phyloP scores from a whole-genome alignment of 192 early-diverging fungal species.

The Umbelopsis ramanniana region DNA sequence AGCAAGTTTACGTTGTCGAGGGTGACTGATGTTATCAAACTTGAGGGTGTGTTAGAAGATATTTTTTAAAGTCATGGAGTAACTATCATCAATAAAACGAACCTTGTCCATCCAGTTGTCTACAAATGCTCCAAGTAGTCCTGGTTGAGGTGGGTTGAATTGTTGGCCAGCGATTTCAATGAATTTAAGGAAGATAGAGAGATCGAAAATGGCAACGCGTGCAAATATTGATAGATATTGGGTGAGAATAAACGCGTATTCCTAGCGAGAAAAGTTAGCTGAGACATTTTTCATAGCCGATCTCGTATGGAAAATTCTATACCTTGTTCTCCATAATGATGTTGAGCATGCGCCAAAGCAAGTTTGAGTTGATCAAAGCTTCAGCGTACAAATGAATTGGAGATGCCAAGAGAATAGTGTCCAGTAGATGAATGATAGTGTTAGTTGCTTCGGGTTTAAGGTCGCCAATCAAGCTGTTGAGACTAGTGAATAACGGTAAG shows the following conservation, averaged over 20 bases:
- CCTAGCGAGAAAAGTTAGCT: constrained; percentile 29
- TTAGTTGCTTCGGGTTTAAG: constrained; percentile 62
- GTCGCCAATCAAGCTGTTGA: constrained; percentile 43
- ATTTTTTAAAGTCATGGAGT: not conserved
- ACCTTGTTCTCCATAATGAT: constrained; percentile 60
- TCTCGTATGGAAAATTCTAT: not conserved
- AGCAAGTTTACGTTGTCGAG: constrained; percentile 67
- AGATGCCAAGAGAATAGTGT: constrained; percentile 54
- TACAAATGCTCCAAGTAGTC: constrained; percentile 55
- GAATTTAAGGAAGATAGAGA: constrained; percentile 54
- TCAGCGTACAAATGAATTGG: constrained; percentile 53
- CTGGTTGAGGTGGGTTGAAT: constrained; percentile 38
- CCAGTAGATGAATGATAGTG: constrained; percentile 64
- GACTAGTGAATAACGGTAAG: not conserved
- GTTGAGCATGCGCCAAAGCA: constrained; percentile 60
- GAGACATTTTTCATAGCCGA: not conserved
- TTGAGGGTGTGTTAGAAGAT: constrained; percentile 30
- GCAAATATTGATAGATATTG: constrained; percentile 67
- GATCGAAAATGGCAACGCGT: constrained; percentile 63
- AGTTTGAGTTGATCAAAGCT: constrained; percentile 54
- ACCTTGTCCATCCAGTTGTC: constrained; percentile 75
- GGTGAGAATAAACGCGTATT: constrained; percentile 62
- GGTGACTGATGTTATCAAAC: constrained; percentile 79
- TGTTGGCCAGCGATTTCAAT: constrained; percentile 51
- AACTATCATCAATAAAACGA: not conserved